These are phyloP conservation scores for Jackrogersella multiformis DNA, from an alignment of 495 filamentous ascomycete genomes.

Conservation along the genomic window DNA sequence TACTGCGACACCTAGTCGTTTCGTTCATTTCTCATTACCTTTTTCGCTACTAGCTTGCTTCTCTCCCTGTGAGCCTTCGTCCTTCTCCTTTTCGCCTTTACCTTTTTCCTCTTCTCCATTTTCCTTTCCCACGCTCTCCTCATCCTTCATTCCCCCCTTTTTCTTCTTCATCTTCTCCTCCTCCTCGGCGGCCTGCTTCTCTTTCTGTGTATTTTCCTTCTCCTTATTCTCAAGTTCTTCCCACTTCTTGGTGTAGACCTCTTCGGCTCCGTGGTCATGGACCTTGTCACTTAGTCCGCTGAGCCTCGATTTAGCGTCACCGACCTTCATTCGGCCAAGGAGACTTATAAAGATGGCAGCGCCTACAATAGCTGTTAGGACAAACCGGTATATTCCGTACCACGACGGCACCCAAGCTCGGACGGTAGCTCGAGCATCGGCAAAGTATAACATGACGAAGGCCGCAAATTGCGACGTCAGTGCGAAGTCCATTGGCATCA, in stretches of 20 bases:
- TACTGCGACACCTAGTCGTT: slow-evolving; percentile 1
- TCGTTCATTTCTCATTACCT: slow-evolving; percentile 13
- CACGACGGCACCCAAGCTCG: slow-evolving; percentile 87
- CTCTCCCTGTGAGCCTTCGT: slow-evolving; percentile 10
- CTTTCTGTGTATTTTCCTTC: slow-evolving; percentile 57
- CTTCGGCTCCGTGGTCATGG: slow-evolving; percentile 53
- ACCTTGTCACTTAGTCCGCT: slow-evolving; percentile 68
- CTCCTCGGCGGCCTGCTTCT: slow-evolving; percentile 51
- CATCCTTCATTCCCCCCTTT: slow-evolving; percentile 49
- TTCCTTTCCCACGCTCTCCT: slow-evolving; percentile 8
- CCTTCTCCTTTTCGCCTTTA: slow-evolving; percentile 5
- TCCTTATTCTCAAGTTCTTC: slow-evolving; percentile 66
- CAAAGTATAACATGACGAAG: slow-evolving; percentile 90
- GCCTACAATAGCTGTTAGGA: slow-evolving; percentile 93
- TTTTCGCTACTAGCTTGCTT: slow-evolving; percentile 14
- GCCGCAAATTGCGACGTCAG: slow-evolving; percentile 89
- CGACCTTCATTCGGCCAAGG: slow-evolving; percentile 86
- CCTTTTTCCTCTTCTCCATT: slow-evolving; percentile 1
- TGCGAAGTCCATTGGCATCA: slow-evolving; percentile 87
- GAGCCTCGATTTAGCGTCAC: slow-evolving; percentile 56
- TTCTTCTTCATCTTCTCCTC: slow-evolving; percentile 51
- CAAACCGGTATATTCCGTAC: slow-evolving; percentile 95
- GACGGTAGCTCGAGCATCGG: slow-evolving; percentile 77
- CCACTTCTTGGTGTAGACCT: slow-evolving; percentile 69
- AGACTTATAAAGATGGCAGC: slow-evolving; percentile 85